phyloP scores from a whole-genome alignment of 2,329 filamentous ascomycete species.

The Taxawa tesnikishii region DNA sequence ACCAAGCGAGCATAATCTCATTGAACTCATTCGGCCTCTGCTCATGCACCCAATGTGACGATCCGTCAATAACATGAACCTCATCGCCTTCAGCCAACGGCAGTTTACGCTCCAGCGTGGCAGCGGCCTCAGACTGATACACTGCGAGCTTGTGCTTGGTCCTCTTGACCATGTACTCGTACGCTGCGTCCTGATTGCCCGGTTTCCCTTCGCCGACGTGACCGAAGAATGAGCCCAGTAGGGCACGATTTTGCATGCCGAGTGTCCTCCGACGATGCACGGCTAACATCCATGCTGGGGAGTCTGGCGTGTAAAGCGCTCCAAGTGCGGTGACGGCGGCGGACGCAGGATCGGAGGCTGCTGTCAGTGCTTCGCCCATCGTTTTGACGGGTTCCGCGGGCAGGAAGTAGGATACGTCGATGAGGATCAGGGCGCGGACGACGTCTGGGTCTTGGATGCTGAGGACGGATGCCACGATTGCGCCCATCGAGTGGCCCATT shows the following conservation, averaged over 20 bases:
- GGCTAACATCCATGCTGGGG: neutral
- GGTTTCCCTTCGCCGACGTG: neutral
- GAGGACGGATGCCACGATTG: neutral
- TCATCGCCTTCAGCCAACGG: neutral
- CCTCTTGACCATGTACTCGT: neutral
- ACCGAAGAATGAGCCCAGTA: neutral
- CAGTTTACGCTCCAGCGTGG: neutral
- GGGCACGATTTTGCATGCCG: neutral
- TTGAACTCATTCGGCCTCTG: neutral
- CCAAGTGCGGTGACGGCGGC: neutral
- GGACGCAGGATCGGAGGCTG: too few species aligned
- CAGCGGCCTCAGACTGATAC: neutral
- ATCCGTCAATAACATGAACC: neutral
- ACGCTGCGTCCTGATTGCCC: neutral
- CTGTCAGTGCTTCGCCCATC: neutral
- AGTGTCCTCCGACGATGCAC: neutral
- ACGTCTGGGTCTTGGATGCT: neutral
- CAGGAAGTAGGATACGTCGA: neutral
- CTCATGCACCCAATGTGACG: neutral
- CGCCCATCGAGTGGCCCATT: conserved; percentile 2
- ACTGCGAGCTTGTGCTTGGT: neutral
- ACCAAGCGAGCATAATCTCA: neutral
- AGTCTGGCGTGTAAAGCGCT: neutral
- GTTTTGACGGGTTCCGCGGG: neutral
- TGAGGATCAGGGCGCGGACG: neutral